Evolutionary conservation across 2,329 filamentous ascomycete species (phyloP), one percentile per base, ranked within the genome.

Genomic region (Microsporum audouinii): DNA sequence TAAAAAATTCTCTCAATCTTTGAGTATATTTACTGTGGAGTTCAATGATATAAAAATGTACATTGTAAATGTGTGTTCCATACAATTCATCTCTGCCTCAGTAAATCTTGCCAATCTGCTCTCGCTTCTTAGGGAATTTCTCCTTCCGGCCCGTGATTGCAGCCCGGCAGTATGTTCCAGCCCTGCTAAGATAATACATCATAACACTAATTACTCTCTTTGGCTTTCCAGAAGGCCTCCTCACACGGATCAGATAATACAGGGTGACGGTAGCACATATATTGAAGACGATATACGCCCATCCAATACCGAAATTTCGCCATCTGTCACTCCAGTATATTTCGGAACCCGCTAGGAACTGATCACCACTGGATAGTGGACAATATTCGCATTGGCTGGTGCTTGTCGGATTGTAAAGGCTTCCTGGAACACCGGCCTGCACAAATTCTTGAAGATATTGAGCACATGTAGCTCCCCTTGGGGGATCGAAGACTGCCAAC

Each of bases 291-390:
- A 85, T 78, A 63, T 82, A 87, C 0, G 77, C 79, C 76, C 81
- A 85, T 58, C 85, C 73, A 31, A 88, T 72, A 1, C 84, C 86
- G 68, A 86, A 86, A 70, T 89, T 87, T 61, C 85, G 79, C 86
- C 86, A 89, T 31, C 84, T 75, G 33, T 87, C 75, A 33, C 65
- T 69, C 69, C 86, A 88, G 62, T 77, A 69, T 61, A 81, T 78
- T 56, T 77, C 75, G 55, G 83, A 78, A 0, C 63, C 62, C 0
- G 76, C 68, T 36, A 77, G 67, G 61, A 77, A 78, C 58, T 77
- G 71, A 66, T 77, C 72, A 3, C 72, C 71, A 61, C 70, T 72
- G 14, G 65, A 65, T 29, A 76, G 60, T 34, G 71, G 68, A 64
- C 72, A 73, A 63, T 73, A 88, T 1, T 77, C 65, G 73, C 87